Evolutionary conservation across 73 alveolate genomes (phyloP).

Genomic region (Tetrahymena malaccensis): DNA sequence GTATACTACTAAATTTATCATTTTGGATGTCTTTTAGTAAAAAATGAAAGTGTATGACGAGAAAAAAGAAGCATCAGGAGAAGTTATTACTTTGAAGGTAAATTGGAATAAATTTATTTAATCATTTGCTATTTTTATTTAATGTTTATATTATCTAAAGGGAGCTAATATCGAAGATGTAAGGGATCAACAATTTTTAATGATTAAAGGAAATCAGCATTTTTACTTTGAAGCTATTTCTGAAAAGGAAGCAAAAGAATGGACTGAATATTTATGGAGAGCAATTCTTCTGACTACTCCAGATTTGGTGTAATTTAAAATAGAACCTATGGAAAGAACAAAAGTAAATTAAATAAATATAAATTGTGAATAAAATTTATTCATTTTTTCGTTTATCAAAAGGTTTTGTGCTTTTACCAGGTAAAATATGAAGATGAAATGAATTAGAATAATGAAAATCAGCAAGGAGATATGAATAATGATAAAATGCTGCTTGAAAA

Average conservation of each 20-base stretch:
- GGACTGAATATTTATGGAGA: conserved; percentile 43
- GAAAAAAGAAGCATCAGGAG: conserved; percentile 14
- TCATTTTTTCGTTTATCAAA: background rate
- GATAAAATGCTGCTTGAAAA: background rate
- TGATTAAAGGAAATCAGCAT: conserved; percentile 13
- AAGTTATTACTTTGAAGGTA: background rate
- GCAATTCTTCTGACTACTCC: conserved; percentile 35
- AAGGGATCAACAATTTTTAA: conserved; percentile 27
- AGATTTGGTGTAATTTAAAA: conserved; percentile 28
- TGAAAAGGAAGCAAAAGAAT: conserved; percentile 31
- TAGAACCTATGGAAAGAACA: conserved; percentile 33
- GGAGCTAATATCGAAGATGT: conserved; percentile 42
- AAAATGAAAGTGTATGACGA: conserved; percentile 31
- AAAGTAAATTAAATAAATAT: background rate
- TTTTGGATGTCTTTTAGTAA: conserved; percentile 20
- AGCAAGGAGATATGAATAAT: background rate
- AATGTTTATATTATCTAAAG: background rate
- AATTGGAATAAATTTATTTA: background rate
- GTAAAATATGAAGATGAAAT: background rate
- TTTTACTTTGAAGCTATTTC: conserved; percentile 26
- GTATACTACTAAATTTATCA: background rate
- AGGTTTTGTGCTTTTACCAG: background rate
- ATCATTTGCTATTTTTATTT: background rate
- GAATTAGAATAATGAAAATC: background rate
- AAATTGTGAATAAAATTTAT: background rate